Evolutionary conservation across 495 filamentous ascomycete genomes (phyloP).

Genomic region (Gamarada debralockiae): DNA sequence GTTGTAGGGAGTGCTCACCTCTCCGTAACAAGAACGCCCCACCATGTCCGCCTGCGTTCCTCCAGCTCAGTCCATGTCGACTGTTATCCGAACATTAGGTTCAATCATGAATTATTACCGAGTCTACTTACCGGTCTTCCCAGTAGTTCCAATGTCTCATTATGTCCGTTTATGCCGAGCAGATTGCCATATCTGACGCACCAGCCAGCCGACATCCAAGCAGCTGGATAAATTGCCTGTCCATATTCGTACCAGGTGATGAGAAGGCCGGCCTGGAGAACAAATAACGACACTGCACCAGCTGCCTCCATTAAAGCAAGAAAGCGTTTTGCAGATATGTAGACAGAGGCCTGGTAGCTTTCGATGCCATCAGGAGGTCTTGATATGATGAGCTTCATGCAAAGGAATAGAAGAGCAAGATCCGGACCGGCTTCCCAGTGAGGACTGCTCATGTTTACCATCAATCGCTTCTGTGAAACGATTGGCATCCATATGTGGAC

Average conservation of each 20-base stretch:
- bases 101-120: background rate
- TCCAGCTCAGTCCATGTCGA: conserved; percentile 46
- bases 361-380: conserved; percentile 24
- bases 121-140: conserved; percentile 23
- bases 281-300: conserved; percentile 35
- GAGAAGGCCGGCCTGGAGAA: conserved; percentile 41
- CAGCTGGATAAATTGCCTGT: conserved; percentile 45
- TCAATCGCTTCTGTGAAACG: conserved; percentile 43
- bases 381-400: conserved; percentile 42
- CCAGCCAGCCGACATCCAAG: conserved; percentile 39
- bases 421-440: conserved; percentile 42
- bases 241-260: conserved; percentile 44
- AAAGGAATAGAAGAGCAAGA: conserved; percentile 42
- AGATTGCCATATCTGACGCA: conserved; percentile 42
- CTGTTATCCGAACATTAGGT: conserved; percentile 9
- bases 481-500: conserved; percentile 48
- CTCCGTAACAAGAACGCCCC: conserved; percentile 47
- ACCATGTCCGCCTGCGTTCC: conserved; percentile 46
- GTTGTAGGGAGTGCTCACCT: conserved; percentile 20
- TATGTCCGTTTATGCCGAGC: conserved; percentile 38
- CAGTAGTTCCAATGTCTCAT: conserved; percentile 30
- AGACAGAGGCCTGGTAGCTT: conserved; percentile 32
- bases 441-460: conserved; percentile 29
- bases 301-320: conserved; percentile 31
- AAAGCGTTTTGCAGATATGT: conserved; percentile 39